Percentiles rank a stretch among this genome's conserved stretches.
Conservation (phyloP, 306 rosid species). For the Quercus engelmannii region DNA sequence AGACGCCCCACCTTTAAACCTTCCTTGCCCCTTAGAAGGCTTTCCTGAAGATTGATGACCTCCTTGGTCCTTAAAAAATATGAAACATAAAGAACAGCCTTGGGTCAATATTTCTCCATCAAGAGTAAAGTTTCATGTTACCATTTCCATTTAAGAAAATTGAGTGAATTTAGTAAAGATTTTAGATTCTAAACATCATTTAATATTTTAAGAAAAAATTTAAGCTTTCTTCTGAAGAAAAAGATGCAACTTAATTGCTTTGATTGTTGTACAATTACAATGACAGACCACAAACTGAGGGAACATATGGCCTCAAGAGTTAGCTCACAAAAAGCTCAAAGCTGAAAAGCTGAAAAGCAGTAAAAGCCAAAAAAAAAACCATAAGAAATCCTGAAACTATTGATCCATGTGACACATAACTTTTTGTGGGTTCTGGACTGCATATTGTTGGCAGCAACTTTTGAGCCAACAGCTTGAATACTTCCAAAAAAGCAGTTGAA, state of each 20-base stretch:
- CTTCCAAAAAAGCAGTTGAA: conserved; percentile 90
- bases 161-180: neutral
- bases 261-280: too few relatives aligned
- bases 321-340: too few relatives aligned
- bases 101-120: neutral
- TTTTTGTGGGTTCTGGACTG: conserved; percentile 57
- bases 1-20: too few relatives aligned
- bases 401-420: conserved; percentile 34
- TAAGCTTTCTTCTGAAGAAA: neutral
- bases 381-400: neutral
- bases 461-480: conserved; percentile 59
- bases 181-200: neutral
- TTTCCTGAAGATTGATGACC: conserved; percentile 65
- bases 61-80: conserved; percentile 59
- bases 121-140: neutral
- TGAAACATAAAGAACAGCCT: neutral
- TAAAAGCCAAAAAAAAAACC: too few relatives aligned
- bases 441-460: conserved; percentile 32
- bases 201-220: neutral
- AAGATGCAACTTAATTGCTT: neutral
- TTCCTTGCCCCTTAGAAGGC: conserved; percentile 65
- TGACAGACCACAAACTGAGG: conserved; percentile 9
- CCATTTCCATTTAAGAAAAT: neutral
- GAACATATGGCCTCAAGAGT: too few relatives aligned
- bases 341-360: too few relatives aligned